Evolutionary conservation across 192 early-diverging fungal species (phyloP), one percentile per base, ranked within the genome.

Genomic region (Hyaloraphidium curvatum): DNA sequence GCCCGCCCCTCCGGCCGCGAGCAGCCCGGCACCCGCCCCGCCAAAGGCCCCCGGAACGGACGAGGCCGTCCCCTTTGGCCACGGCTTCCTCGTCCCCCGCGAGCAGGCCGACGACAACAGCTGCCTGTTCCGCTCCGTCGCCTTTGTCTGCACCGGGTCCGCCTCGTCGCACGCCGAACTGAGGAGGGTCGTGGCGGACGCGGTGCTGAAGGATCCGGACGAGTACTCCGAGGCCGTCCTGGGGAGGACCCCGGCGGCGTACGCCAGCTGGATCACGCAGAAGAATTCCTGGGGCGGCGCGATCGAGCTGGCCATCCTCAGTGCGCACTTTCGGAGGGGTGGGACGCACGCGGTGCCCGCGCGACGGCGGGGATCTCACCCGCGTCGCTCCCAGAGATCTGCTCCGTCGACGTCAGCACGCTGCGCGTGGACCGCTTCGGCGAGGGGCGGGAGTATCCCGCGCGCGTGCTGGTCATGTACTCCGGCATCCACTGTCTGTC

Each of bases 201-300:
- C 57, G 4, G 76, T 84, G 29, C 27, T 26, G 5, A 37, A 51
- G 0, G 67, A 83, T 57, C 69, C 81, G 1, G 53, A 57, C 19
- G 65, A 31, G 1, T 88, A 81, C 61, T 64, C 65, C 13, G 76
- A 73, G 51, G 76, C 69, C 3, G 59, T 84, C 11, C 66, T 89
- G 3, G 86, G 84, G 0, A 52, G 52, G n/a, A 39, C 63, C 1
- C 39, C 62, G 17, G 55, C 70, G 21, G 66, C 73, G 16, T 89
- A 89, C 60, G 60, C 67, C 23, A 37, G 67, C 0, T 87, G 84
- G 82, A 89, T 89, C 52, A 39, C 60, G 55, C 60, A 63, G 30
- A 48, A 63, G 23, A 67, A 72, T 23, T 71, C 72, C 48, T 89
- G 86, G 86, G 86, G 86, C 59, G 85, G 85, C n/a, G 85, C 81